Percentiles rank a stretch among this genome's conserved stretches.
phyloP scores from a whole-genome alignment of 257 asterid genomes.

The Fraxinus pennsylvanica region DNA sequence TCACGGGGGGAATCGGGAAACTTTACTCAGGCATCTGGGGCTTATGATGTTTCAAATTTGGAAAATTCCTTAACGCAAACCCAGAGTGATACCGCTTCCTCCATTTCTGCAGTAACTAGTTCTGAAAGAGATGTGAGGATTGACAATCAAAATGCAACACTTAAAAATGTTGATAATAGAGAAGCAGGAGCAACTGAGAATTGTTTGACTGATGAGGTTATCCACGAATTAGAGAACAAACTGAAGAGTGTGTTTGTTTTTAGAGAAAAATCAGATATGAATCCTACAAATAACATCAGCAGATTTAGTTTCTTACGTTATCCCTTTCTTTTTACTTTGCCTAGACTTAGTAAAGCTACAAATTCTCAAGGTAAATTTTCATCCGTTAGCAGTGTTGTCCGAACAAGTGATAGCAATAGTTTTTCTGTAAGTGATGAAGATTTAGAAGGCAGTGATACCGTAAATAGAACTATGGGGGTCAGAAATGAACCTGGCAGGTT shows the following conservation, averaged over 20 bases:
- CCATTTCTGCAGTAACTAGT: constrained; percentile 32
- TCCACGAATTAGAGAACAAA: constrained; percentile 33
- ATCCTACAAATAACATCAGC: constrained; percentile 37
- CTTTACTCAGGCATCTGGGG: constrained; percentile 37
- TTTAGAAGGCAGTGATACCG: constrained; percentile 35
- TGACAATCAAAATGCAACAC: constrained; percentile 1
- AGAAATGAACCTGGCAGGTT: constrained; percentile 34
- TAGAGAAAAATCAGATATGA: constrained; percentile 38
- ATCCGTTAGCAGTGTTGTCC: constrained; percentile 29
- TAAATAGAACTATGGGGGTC: constrained; percentile 33
- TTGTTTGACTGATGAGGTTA: constrained; percentile 34
- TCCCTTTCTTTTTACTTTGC: constrained; percentile 53
- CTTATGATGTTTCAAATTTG: constrained; percentile 35
- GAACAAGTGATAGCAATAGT: constrained; percentile 21
- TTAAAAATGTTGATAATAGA: constrained; percentile 28
- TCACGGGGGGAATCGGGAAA: constrained; percentile 40
- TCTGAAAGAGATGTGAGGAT: constrained; percentile 34
- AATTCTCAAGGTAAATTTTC: constrained; percentile 36
- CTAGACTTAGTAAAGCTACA: constrained; percentile 36
- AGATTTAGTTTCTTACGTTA: constrained; percentile 36
- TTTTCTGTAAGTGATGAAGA: constrained; percentile 30
- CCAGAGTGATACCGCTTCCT: constrained; percentile 28
- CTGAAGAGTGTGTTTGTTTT: constrained; percentile 33
- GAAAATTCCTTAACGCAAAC: constrained; percentile 30
- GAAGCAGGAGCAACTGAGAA: constrained; percentile 35